Conservation (phyloP, 2,329 filamentous ascomycete species). For the Colletotrichum neosansevieriae region DNA sequence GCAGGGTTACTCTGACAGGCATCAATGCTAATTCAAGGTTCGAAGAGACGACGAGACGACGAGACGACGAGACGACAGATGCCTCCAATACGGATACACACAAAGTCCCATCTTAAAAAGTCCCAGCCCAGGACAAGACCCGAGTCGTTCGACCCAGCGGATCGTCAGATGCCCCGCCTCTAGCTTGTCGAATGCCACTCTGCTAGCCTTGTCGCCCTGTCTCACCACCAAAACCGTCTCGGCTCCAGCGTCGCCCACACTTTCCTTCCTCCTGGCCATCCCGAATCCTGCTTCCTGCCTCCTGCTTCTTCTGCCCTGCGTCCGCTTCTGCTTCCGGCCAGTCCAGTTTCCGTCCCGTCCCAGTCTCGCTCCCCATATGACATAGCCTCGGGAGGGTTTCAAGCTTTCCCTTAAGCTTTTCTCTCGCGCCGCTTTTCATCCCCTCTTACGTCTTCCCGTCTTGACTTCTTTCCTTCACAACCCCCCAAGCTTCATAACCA, state of each 20-base stretch:
- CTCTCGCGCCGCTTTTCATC: constrained; percentile 14
- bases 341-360: constrained; percentile 1
- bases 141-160: constrained; percentile 23
- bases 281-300: not conserved
- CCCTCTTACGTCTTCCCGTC: constrained; percentile 30
- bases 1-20: not conserved
- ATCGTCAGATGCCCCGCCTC: constrained; percentile 38
- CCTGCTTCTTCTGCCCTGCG: not conserved
- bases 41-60: not conserved
- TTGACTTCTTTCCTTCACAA: constrained; percentile 9
- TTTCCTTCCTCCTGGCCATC: not conserved
- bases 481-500: constrained; percentile 6
- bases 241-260: constrained; percentile 28
- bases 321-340: constrained; percentile 22
- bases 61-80: not conserved
- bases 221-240: constrained; percentile 35
- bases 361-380: constrained; percentile 7
- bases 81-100: not conserved
- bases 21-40: not conserved
- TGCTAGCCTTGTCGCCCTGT: constrained; percentile 43
- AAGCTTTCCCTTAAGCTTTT: constrained; percentile 36
- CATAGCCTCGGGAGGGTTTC: constrained; percentile 26
- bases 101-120: not conserved
- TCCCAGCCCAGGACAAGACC: constrained; percentile 7
- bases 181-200: constrained; percentile 12